A percentile compares a stretch with the other conserved stretches of the same genome.
Evolutionary conservation across 441 rosid species (phyloP).

Genomic region (Bocquillonia castaneifolia): DNA sequence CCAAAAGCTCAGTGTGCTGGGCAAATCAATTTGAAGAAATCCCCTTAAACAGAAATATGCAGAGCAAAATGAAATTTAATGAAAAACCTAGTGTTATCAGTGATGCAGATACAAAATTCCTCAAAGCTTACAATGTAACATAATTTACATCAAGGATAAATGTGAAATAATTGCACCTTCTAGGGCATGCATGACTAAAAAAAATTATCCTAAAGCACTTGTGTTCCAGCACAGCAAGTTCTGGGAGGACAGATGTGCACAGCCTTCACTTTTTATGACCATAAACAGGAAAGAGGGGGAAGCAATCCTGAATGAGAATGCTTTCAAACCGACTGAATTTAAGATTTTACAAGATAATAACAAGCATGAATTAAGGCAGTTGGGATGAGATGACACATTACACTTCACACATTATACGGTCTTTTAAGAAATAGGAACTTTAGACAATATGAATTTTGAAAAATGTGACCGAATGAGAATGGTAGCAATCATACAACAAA

Average conservation of each 20-base stretch:
- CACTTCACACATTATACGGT: not conserved
- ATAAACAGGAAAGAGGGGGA: not conserved
- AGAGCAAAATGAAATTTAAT: not conserved
- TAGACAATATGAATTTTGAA: not conserved
- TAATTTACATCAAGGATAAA: not conserved
- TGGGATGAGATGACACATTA: not conserved
- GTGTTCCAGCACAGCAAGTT: not conserved
- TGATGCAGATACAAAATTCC: not conserved
- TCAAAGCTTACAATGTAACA: not conserved
- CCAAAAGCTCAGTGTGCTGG: not conserved
- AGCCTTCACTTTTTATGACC: not conserved
- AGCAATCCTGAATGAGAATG: not conserved
- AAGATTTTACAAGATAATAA: conserved; percentile 5
- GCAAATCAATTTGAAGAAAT: not conserved
- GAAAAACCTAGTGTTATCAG: not conserved
- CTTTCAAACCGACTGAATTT: not conserved
- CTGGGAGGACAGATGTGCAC: not conserved
- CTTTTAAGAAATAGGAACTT: not conserved
- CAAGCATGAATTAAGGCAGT: not conserved
- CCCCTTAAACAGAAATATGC: not conserved
- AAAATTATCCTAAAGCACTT: not conserved
- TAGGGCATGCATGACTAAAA: not conserved
- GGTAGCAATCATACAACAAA: not conserved
- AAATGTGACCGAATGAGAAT: too few relatives aligned
- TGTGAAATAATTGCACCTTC: not conserved